Conservation (phyloP, 2,329 filamentous ascomycete species). For the Dichotomopilus funicola region DNA sequence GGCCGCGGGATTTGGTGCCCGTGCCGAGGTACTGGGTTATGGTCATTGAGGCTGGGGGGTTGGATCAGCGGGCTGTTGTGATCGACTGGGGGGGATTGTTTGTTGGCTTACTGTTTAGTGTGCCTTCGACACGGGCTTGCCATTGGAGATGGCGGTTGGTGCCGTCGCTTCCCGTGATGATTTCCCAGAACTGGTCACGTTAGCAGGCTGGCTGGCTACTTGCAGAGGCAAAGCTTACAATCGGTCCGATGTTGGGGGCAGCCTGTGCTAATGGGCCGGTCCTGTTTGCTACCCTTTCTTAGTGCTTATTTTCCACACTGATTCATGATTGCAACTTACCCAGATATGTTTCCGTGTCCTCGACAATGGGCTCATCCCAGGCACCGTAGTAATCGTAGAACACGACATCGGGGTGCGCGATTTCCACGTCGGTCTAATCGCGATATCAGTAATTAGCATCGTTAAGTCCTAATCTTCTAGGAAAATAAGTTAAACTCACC, state of each 20-base stretch:
- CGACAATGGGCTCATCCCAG: conserved; percentile 42
- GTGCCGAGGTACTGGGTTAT: conserved; percentile 58
- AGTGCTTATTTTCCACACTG: no score
- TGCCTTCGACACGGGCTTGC: conserved; percentile 36
- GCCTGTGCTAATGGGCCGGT: conserved; percentile 20
- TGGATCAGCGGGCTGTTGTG: background rate
- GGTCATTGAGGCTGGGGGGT: conserved; percentile 38
- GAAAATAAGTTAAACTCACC: no score
- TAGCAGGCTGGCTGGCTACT: background rate
- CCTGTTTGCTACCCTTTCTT: conserved; percentile 10
- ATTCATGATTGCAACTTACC: conserved; percentile 22
- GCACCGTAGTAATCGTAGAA: conserved; percentile 62
- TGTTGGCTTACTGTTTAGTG: conserved; percentile 18
- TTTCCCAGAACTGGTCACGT: conserved; percentile 41
- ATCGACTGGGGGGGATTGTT: background rate
- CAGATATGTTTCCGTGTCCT: conserved; percentile 40
- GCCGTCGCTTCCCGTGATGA: conserved; percentile 50
- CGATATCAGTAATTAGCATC: background rate
- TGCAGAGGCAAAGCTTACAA: conserved; percentile 10
- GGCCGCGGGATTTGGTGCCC: conserved; percentile 52
- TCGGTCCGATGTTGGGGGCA: conserved; percentile 21
- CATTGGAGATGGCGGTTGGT: conserved; percentile 58
- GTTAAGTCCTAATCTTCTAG: no score
- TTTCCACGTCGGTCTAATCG: conserved; percentile 41
- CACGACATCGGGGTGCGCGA: conserved; percentile 39